A percentile compares a stretch with the other conserved stretches of the same genome.
Conservation (phyloP, 116 monocot species). For the Iris pallida region DNA sequence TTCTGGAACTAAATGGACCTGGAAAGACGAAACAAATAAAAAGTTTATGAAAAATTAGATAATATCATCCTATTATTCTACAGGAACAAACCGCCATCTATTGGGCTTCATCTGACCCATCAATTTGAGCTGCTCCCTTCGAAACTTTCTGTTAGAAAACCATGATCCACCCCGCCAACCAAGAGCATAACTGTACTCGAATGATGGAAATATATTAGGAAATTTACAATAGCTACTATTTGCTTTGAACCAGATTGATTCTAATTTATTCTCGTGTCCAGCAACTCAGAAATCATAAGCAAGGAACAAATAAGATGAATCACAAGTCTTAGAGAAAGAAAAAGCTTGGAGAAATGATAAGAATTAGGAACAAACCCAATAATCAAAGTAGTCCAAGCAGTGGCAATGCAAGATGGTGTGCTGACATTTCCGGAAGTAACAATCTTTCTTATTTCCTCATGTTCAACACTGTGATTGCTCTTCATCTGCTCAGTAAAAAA, state of each 20-base stretch:
- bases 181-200: constrained; percentile 60
- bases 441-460: constrained; percentile 63
- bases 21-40: no score
- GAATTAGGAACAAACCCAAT: constrained; percentile 42
- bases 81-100: constrained; percentile 42
- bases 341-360: neutral
- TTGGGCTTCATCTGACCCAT: constrained; percentile 54
- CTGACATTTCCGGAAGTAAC: constrained; percentile 61
- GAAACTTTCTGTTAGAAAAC: constrained; percentile 48
- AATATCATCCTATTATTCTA: no score
- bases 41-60: no score
- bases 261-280: no score
- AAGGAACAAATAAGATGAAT: no score
- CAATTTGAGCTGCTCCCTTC: no score
- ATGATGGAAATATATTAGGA: no score
- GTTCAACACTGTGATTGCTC: constrained; percentile 43
- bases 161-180: constrained; percentile 78
- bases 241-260: no score
- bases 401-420: constrained; percentile 48
- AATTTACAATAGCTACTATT: neutral
- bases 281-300: no score
- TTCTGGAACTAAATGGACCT: no score
- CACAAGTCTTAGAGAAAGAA: no score
- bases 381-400: constrained; percentile 53
- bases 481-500: constrained; percentile 13